Base-by-base conservation (phyloP, 2,329 filamentous ascomycete species). In the Aspergillus sergii region DNA sequence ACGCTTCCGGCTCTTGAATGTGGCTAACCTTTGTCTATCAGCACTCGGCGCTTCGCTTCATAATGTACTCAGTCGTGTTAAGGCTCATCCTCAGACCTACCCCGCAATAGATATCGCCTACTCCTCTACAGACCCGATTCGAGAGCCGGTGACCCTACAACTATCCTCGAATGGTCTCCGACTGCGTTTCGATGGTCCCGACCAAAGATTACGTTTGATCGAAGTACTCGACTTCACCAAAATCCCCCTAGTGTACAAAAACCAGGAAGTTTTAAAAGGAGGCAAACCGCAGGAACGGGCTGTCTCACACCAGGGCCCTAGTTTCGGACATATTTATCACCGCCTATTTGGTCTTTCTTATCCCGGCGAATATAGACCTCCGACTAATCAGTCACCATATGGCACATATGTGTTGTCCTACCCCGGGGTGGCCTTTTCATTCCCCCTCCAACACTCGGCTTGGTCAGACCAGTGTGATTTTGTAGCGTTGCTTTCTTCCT, bases 341-440 rank as follows among this genome's bases (percentile, higher is more conserved):
- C 89, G 92, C 59, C 83, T 97, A n/a, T 89, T 99, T 66, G 95
- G 95, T 0, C 94, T 94, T 21, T 96, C 94, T 0, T 98, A 96
- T 75, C 91, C 91, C 1, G 95, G 95, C 66, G 95, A 99, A 81
- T 99, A 94, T 73, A 85, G 97, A 43, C 85, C 90, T 10, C 88
- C 92, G 0, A 76, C 79, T 8, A 73, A 81, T 1, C 82, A 81
- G 3, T 83, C 84, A 12, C 82, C 83, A 19, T 81, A 84, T 63
- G 94, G 94, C 19, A 91, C 88, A 26, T 99, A 98, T 74, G 89
- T 97, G 39, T 82, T 99, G 39, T 98, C 94, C 1, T 99, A 97
- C 78, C 94, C 94, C 0, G 95, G 95, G 0, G 89, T 99, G 34
- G 93, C 94, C 0, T 97, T 98, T 75, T 94, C 91, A 43, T 99